Conservation (phyloP, 306 rosid species). For the Senna tora region DNA sequence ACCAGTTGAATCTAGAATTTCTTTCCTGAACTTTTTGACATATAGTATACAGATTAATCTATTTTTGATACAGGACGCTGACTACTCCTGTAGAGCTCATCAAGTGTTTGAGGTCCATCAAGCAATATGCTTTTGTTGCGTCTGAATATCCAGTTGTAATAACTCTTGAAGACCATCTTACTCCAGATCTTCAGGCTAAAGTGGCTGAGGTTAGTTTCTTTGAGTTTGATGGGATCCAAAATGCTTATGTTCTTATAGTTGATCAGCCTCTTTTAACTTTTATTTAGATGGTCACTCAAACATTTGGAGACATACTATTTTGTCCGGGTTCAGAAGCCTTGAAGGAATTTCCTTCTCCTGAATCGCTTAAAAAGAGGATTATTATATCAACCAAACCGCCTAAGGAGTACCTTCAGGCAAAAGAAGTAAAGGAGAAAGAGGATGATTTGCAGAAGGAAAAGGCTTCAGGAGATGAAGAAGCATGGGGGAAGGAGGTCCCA, state of each 20-base stretch:
- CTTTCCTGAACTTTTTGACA: slow-evolving; percentile 23
- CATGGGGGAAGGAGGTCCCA: slow-evolving; percentile 90
- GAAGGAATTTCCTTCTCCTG: slow-evolving; percentile 94
- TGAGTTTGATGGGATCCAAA: slow-evolving; percentile 26
- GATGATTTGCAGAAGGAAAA: slow-evolving; percentile 54
- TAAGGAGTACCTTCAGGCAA: slow-evolving; percentile 79
- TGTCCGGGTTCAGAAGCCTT: slow-evolving; percentile 68
- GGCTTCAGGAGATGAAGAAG: slow-evolving; percentile 57
- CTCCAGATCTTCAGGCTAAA: slow-evolving; percentile 94
- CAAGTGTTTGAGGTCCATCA: slow-evolving; percentile 86
- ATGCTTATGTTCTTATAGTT: slow-evolving; percentile 30
- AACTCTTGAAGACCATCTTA: slow-evolving; percentile 94
- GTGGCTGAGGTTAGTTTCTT: slow-evolving; percentile 72
- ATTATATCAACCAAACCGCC: slow-evolving; percentile 98
- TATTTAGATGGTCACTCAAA: slow-evolving; percentile 71
- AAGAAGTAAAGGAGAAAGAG: slow-evolving; percentile 60
- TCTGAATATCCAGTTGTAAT: slow-evolving; percentile 96
- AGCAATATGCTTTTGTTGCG: slow-evolving; percentile 74
- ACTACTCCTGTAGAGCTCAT: slow-evolving; percentile 91
- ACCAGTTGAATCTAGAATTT: slow-evolving; percentile 16
- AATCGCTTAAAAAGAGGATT: slow-evolving; percentile 72
- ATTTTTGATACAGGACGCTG: slow-evolving; percentile 67
- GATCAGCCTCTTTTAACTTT: slow-evolving; percentile 42
- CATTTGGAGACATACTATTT: slow-evolving; percentile 80
- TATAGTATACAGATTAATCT: slow-evolving; percentile 6